These are phyloP conservation scores for Colletotrichum tropicicola DNA, from an alignment of 2,329 filamentous ascomycete genomes.

Conservation along the genomic window DNA sequence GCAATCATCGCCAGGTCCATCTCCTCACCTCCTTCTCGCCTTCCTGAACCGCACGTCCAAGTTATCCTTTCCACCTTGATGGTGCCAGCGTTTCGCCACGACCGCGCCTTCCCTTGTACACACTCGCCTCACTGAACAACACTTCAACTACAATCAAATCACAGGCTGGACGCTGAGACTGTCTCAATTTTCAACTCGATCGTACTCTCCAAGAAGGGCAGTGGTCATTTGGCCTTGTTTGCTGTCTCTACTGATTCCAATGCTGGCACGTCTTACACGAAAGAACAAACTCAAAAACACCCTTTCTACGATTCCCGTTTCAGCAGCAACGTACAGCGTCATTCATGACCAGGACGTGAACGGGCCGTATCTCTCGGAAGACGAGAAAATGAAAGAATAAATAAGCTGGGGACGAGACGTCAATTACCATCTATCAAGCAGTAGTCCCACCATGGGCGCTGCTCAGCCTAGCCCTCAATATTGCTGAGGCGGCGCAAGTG, in stretches of 20 bases:
- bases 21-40: too few species aligned
- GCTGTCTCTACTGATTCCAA: constrained; percentile 16
- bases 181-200: too few species aligned
- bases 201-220: too few species aligned
- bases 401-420: constrained; percentile 5
- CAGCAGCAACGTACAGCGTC: constrained; percentile 27
- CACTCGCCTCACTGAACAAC: too few species aligned
- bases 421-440: constrained; percentile 33
- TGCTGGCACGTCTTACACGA: not conserved
- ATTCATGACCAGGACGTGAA: constrained; percentile 24
- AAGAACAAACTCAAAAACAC: constrained; percentile 6
- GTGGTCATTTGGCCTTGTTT: constrained; percentile 5
- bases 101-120: too few species aligned
- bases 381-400: not conserved
- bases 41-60: too few species aligned
- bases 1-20: not conserved
- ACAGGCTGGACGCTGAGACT: too few species aligned
- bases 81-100: too few species aligned
- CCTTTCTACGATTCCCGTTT: constrained; percentile 19
- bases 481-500: not conserved
- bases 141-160: too few species aligned
- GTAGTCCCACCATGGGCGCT: not conserved
- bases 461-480: constrained; percentile 9
- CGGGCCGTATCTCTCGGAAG: constrained; percentile 12
- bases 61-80: too few species aligned